Base-by-base conservation (phyloP, 169 alveolate genomes). In the Eimeria necatrix region DNA sequence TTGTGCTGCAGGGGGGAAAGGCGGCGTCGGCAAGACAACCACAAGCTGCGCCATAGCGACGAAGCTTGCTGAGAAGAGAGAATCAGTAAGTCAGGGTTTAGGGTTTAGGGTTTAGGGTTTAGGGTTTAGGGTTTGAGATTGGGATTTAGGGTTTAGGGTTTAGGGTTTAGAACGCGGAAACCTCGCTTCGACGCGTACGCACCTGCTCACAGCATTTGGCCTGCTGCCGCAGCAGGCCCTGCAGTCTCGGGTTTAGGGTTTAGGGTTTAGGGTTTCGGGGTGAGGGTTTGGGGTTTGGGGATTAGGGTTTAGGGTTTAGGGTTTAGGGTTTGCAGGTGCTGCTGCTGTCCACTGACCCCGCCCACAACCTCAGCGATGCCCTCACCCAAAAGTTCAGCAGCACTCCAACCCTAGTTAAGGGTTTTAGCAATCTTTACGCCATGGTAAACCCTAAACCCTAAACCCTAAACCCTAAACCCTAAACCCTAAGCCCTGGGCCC, bases 21-120 rank as follows among this genome's bases (percentile, higher is more conserved):
- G 99, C 74, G 99, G 99, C 70, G 99, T 99, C 18, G 99, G 99
- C 4, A 99, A 99, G 96, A 99, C 99, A 14, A 99, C 99, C 12
- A 98, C 99, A n/a, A 98, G 99, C 26, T 98, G 99, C 61, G 98
- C 99, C 41, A 96, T 99, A 60, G 99, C 99, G 52, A 98, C 98
- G 0, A 97, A 98, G 48, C 96, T 99, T 88, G 98, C 99, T 7
- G 97, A 98, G 95, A 96, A 96, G 78, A 97, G 99, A 88, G 99
- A 98, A 87, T 98, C 98, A 48, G 99, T 99, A 97, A 51, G 97
- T 52, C 64, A n/a, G n/a, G n/a, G n/a, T n/a, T n/a, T n/a, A n/a
- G 78, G 78, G 78, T 68, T 68, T 68, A 68, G 78, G 78, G 78
- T 68, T 68, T 68, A 68, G 78, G 78, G 78, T 68, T 68, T 68